Evolutionary conservation across 1,284 basidiomycete species (phyloP), one percentile per base, ranked within the genome.

Genomic region (Ustilago hordei): DNA sequence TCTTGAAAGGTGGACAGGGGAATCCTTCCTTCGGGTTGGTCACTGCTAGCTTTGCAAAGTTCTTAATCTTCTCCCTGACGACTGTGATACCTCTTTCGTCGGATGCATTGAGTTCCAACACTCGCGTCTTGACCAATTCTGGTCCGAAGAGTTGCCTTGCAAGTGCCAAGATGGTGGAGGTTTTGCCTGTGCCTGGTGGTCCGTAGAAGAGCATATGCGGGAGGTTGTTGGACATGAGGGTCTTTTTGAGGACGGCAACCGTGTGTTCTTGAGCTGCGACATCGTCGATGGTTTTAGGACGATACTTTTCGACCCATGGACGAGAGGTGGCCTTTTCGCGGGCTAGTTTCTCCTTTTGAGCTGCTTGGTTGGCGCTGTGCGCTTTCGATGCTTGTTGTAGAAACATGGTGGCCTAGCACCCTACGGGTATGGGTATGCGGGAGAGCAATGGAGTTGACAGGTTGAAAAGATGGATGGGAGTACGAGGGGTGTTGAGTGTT

Each of bases 161-260:
- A 45, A 99, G 89, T 13, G 97, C 97, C 15, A 99, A 91, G 80
- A 99, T 99, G 0, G 97, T 98, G 43, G 95, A 97, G 15, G 97
- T 99, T 87, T 99, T 99, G 56, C 97, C 97, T 8, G 97, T 99
- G 35, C 97, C 97, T 9, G 97, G 97, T 19, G 97, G 97, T 0
- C 97, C 97, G 81, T 99, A 99, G 89, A 99, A 99, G 58, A 99
- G 89, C 96, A 99, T 99, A 85, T 99, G 97, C 2, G 97, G 96
- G 54, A 99, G 90, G 88, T 99, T 99, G 45, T 94, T 93, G 19
- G 94, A 95, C 2, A 91, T 91, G 55, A 99, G 88, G 0, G 95
- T 94, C 88, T 98, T 98, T 69, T 90, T 90, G 36, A 99, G 89
- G 0, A 99, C 95, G 1, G 92, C 91, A 36, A 98, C 93, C 0